A percentile compares a stretch with the other conserved stretches of the same genome.
Conservation (phyloP, 176 grass and related monocot species). For the Zea luxurians region DNA sequence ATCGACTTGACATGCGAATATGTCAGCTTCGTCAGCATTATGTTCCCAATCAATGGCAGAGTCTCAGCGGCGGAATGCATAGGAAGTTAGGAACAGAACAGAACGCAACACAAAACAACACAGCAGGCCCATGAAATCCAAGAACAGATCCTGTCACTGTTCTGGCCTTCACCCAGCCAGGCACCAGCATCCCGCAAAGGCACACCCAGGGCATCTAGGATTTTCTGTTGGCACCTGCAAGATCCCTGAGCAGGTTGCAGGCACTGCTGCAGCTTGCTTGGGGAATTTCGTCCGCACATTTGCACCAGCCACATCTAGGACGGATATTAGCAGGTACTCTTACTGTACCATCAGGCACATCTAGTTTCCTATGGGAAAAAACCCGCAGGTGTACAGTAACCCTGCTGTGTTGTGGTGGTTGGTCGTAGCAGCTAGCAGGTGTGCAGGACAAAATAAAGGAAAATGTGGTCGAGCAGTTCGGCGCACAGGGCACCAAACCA, state of each 20-base stretch:
- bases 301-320: neutral
- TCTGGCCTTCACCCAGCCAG: neutral
- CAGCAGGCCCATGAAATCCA: conserved; percentile 7
- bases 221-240: neutral
- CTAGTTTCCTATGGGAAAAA: neutral
- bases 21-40: neutral
- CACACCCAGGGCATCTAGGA: too few relatives aligned
- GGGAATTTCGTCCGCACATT: neutral
- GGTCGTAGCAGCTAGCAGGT: neutral
- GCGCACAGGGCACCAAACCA: neutral
- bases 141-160: conserved; percentile 8
- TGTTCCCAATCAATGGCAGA: too few relatives aligned
- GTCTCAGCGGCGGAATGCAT: neutral
- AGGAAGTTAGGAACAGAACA: neutral
- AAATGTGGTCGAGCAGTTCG: too few relatives aligned
- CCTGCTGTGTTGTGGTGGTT: neutral
- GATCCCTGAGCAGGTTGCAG: conserved; percentile 22
- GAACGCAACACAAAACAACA: too few relatives aligned
- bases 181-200: neutral
- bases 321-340: neutral
- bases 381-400: neutral
- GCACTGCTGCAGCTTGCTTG: neutral
- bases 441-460: neutral
- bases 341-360: neutral
- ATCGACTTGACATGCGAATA: conserved; percentile 18